Evolutionary conservation across 148 eudicot species (phyloP).

Genomic region (Tetragonia tetragonoides): DNA sequence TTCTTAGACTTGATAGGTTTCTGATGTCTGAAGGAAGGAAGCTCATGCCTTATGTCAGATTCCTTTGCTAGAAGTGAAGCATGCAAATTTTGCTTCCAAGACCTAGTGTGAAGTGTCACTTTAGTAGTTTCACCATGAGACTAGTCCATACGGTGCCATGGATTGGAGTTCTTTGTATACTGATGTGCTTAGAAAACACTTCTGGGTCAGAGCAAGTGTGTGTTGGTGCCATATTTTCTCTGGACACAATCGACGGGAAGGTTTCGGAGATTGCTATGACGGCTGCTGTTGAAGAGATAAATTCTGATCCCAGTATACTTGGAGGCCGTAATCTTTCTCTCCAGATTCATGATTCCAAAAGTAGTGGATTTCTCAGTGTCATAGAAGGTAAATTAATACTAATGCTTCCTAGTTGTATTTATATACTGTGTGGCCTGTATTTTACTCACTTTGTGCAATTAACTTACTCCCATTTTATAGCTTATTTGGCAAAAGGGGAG

Average conservation of each 20-base stretch:
- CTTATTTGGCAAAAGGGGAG: too few relatives aligned
- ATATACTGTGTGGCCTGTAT: background rate
- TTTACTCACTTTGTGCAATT: background rate
- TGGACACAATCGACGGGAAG: slow-evolving; percentile 38
- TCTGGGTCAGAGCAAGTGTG: slow-evolving; percentile 26
- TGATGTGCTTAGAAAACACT: background rate
- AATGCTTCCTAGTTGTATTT: background rate
- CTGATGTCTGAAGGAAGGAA: too few relatives aligned
- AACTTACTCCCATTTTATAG: background rate
- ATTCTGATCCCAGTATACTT: slow-evolving; percentile 47
- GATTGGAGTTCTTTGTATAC: too few relatives aligned
- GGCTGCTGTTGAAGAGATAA: slow-evolving; percentile 62
- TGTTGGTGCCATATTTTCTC: slow-evolving; percentile 51
- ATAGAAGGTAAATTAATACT: slow-evolving; percentile 44
- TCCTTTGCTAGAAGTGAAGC: too few relatives aligned
- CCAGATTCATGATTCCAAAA: slow-evolving; percentile 41
- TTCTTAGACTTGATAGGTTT: too few relatives aligned
- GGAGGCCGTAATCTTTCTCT: slow-evolving; percentile 48
- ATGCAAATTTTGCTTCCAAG: too few relatives aligned
- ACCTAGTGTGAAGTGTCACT: too few relatives aligned
- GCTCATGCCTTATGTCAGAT: too few relatives aligned
- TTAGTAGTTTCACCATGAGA: too few relatives aligned
- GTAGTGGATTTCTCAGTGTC: slow-evolving; percentile 54
- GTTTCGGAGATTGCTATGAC: slow-evolving; percentile 51
- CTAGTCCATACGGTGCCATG: too few relatives aligned